Percentiles rank a stretch among this genome's conserved stretches.
Conservation (phyloP, 768 basidiomycete genomes). For the Suillus variegatus region DNA sequence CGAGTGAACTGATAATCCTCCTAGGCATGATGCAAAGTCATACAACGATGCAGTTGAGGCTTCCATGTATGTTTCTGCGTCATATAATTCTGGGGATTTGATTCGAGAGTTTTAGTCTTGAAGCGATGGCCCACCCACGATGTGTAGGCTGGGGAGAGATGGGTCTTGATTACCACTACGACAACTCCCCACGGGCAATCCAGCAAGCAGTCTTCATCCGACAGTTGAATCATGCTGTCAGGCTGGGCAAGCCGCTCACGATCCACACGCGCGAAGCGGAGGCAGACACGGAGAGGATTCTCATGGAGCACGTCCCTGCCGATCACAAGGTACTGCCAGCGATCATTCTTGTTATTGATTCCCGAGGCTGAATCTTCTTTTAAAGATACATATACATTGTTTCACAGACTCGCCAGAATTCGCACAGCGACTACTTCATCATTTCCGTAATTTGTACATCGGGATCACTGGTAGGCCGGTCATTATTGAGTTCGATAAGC, state of each 20-base stretch:
- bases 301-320: slow-evolving; percentile 74
- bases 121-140: slow-evolving; percentile 76
- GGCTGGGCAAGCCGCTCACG: slow-evolving; percentile 73
- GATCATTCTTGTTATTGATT: neutral
- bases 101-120: slow-evolving; percentile 44
- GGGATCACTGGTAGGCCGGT: slow-evolving; percentile 65
- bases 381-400: slow-evolving; percentile 83
- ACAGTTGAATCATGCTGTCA: slow-evolving; percentile 70
- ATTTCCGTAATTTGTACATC: slow-evolving; percentile 82
- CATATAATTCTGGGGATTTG: neutral
- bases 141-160: slow-evolving; percentile 92
- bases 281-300: slow-evolving; percentile 74
- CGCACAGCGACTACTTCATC: slow-evolving; percentile 65
- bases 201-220: slow-evolving; percentile 68
- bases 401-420: slow-evolving; percentile 83
- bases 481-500: neutral
- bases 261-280: slow-evolving; percentile 90
- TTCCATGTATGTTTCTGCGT: slow-evolving; percentile 53
- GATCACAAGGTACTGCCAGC: slow-evolving; percentile 54
- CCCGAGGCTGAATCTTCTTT: neutral
- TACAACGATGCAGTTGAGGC: slow-evolving; percentile 71
- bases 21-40: slow-evolving; percentile 67
- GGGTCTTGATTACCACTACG: slow-evolving; percentile 84
- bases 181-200: slow-evolving; percentile 67
- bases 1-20: slow-evolving; percentile 2